Evolutionary conservation across 2,329 filamentous ascomycete genomes (phyloP).

Genomic region (Penicillium occitanis): DNA sequence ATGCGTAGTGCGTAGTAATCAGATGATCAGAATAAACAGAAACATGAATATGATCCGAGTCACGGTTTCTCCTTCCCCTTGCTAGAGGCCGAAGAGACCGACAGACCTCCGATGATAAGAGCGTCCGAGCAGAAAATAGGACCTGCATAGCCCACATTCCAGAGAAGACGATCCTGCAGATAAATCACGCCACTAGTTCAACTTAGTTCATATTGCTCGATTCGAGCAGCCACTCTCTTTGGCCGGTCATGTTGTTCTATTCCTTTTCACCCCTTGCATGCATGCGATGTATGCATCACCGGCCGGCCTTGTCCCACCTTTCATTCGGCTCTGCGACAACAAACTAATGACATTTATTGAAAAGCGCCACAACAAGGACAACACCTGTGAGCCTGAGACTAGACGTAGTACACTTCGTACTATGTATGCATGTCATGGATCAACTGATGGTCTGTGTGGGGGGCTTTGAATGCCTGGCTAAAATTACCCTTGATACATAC

Average conservation of each 20-base stretch:
- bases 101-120: not conserved
- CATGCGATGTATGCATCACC: not conserved
- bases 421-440: constrained; percentile 10
- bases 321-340: not conserved
- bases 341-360: not conserved
- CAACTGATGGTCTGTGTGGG: constrained; percentile 1
- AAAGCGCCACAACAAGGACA: constrained; percentile 9
- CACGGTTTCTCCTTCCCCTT: not conserved
- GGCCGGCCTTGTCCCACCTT: constrained; percentile 14
- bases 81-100: constrained; percentile 1
- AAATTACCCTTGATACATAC: constrained; percentile 3
- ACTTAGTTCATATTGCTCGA: not conserved
- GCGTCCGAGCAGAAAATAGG: not conserved
- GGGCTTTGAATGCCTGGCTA: not conserved
- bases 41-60: not conserved
- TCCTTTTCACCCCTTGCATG: constrained; percentile 13
- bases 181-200: not conserved
- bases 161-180: not conserved
- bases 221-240: not conserved
- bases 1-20: not conserved
- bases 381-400: not conserved
- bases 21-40: not conserved
- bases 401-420: not conserved
- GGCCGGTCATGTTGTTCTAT: constrained; percentile 12
- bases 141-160: constrained; percentile 13